Evolutionary conservation across 75 land plant species (phyloP).

Genomic region (Sequoiadendron giganteum): DNA sequence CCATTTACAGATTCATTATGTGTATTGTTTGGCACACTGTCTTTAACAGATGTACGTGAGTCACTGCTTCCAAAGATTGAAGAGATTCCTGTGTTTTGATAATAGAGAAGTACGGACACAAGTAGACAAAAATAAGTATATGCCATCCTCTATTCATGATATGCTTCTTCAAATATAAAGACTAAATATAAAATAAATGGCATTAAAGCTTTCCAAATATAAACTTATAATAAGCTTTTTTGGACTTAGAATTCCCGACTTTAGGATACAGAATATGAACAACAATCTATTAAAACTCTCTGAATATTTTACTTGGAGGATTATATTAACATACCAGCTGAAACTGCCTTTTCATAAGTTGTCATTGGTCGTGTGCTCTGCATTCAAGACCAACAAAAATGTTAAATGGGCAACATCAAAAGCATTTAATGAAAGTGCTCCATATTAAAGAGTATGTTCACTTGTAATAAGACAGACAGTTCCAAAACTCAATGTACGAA

Average conservation of each 20-base stretch:
- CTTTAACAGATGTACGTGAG: conserved; percentile 35
- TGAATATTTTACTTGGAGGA: background rate
- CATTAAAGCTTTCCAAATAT: background rate
- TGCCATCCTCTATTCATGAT: background rate
- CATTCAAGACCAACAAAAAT: background rate
- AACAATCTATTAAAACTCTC: background rate
- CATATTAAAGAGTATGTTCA: background rate
- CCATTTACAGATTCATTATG: conserved; percentile 34
- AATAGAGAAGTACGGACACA: background rate
- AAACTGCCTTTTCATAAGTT: conserved; percentile 30
- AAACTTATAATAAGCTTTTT: background rate
- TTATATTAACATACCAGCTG: conserved; percentile 38
- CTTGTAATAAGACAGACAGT: background rate
- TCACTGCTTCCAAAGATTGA: conserved; percentile 75
- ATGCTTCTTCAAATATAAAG: background rate
- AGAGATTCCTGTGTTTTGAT: conserved; percentile 48
- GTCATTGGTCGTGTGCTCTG: conserved; percentile 30
- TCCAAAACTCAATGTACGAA: background rate
- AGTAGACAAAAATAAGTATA: background rate
- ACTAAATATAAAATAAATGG: background rate
- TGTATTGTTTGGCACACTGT: conserved; percentile 28
- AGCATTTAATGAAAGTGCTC: background rate
- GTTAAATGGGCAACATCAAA: background rate
- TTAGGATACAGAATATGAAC: background rate
- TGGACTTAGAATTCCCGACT: background rate